Conservation (phyloP, 164 flowering plant genomes). For the Kingdonia uniflora region DNA sequence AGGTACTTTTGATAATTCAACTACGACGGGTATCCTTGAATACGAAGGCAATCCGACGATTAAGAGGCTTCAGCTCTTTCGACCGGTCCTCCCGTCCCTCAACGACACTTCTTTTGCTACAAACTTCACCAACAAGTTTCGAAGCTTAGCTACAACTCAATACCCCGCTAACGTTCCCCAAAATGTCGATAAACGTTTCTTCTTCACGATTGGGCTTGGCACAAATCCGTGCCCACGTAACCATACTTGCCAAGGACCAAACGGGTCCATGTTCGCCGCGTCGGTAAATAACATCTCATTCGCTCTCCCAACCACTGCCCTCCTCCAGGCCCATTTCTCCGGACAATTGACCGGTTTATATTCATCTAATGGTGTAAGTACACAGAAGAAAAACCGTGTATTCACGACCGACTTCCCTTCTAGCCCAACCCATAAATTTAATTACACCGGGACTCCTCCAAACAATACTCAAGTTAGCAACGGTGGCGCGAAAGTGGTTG, state of each 20-base stretch:
- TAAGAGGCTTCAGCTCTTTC: conserved; percentile 9
- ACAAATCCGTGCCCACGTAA: conserved; percentile 37
- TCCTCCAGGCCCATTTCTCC: conserved; percentile 40
- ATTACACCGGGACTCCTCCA: conserved; percentile 55
- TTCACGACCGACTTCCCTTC: conserved; percentile 31
- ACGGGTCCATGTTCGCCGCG: conserved; percentile 43
- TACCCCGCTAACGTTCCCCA: conserved; percentile 43
- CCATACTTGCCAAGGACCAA: conserved; percentile 53
- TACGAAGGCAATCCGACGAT: conserved; percentile 14
- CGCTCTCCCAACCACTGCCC: conserved; percentile 28
- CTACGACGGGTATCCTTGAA: conserved; percentile 44
- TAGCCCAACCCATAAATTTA: conserved; percentile 25
- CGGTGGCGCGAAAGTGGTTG: conserved; percentile 43
- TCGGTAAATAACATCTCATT: conserved; percentile 45
- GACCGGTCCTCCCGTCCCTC: conserved; percentile 35
- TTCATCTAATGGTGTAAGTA: not conserved
- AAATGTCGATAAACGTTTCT: conserved; percentile 27
- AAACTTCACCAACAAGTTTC: conserved; percentile 24
- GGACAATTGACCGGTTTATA: conserved; percentile 27
- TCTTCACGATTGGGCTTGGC: conserved; percentile 53
- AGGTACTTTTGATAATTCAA: conserved; percentile 44
- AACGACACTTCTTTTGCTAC: conserved; percentile 36
- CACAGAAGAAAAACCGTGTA: too few species aligned
- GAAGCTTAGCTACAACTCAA: conserved; percentile 23
- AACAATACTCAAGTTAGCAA: conserved; percentile 31